These are phyloP conservation scores for Prinsepia uniflora DNA, from an alignment of 306 rosid genomes.

Conservation along the genomic window DNA sequence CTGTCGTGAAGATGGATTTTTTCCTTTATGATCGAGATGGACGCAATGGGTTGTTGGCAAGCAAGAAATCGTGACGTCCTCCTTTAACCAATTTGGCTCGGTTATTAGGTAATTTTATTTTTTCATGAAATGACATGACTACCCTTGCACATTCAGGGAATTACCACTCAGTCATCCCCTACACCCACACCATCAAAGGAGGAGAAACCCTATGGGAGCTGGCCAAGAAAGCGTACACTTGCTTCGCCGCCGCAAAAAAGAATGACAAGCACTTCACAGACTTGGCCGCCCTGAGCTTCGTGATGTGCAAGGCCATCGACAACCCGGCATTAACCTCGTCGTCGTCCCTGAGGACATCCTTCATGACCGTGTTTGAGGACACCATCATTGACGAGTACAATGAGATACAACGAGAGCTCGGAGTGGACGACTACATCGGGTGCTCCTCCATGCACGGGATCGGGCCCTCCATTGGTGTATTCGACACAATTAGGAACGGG, in stretches of 20 bases:
- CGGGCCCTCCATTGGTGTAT: constrained; percentile 59
- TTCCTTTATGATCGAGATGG: no score
- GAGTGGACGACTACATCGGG: constrained; percentile 55
- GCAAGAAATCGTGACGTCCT: no score
- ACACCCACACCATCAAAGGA: constrained; percentile 48
- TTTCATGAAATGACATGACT: no score
- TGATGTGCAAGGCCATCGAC: constrained; percentile 54
- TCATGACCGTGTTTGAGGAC: constrained; percentile 61
- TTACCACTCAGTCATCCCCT: constrained; percentile 60
- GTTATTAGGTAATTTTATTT: no score
- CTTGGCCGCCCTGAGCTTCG: constrained; percentile 56
- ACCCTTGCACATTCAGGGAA: constrained; percentile 35
- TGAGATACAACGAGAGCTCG: constrained; percentile 19
- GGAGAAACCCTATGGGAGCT: constrained; percentile 60
- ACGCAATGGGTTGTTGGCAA: no score
- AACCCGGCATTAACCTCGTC: constrained; percentile 52
- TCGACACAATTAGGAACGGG: constrained; percentile 51
- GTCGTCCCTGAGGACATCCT: constrained; percentile 42
- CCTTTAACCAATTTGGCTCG: no score
- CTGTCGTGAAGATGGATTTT: no score
- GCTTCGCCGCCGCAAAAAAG: constrained; percentile 40
- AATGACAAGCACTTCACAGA: constrained; percentile 48
- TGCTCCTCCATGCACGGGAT: constrained; percentile 66
- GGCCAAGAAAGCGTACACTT: constrained; percentile 36
- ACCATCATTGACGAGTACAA: constrained; percentile 37